phyloP scores from a whole-genome alignment of 805 yeast genomes.

The Lachancea sp. region DNA sequence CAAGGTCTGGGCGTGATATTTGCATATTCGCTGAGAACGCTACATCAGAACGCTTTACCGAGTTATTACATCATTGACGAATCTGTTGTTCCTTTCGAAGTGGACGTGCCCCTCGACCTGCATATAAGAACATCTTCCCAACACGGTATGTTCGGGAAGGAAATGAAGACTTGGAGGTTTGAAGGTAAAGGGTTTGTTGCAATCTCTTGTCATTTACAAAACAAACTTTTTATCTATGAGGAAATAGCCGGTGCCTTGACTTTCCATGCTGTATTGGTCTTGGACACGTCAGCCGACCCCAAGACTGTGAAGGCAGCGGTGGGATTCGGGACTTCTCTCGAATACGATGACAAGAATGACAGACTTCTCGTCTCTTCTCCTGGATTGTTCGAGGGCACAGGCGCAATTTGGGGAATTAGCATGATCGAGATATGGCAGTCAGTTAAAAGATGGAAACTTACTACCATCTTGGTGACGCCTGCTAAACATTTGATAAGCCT shows the following conservation, averaged over 20 bases:
- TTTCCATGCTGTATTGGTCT: conserved; percentile 8
- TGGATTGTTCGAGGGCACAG: conserved; percentile 32
- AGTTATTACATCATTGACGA: conserved; percentile 12
- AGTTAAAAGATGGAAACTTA: conserved; percentile 17
- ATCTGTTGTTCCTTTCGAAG: conserved; percentile 8
- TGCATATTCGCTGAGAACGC: conserved; percentile 9
- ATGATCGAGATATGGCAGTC: conserved; percentile 16
- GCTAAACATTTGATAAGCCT: conserved; percentile 10
- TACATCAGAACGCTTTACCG: conserved; percentile 14
- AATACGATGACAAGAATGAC: conserved; percentile 12
- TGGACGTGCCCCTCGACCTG: conserved; percentile 9
- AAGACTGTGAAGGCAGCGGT: conserved; percentile 23
- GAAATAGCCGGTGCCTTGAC: conserved; percentile 12
- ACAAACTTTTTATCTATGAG: conserved; percentile 17
- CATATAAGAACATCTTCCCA: conserved; percentile 10
- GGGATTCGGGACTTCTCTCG: conserved; percentile 31
- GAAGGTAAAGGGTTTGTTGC: conserved; percentile 14
- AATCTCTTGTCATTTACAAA: conserved; percentile 21
- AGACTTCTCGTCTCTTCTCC: conserved; percentile 38
- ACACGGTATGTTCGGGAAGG: conserved; percentile 24
- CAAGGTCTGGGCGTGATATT: conserved; percentile 20
- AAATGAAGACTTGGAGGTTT: conserved; percentile 11
- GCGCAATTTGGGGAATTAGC: conserved; percentile 41
- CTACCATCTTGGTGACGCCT: conserved; percentile 8
- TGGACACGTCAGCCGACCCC: conserved; percentile 10